phyloP scores from a whole-genome alignment of 2,329 filamentous ascomycete genomes.

The Sphaerulina vaccinii region DNA sequence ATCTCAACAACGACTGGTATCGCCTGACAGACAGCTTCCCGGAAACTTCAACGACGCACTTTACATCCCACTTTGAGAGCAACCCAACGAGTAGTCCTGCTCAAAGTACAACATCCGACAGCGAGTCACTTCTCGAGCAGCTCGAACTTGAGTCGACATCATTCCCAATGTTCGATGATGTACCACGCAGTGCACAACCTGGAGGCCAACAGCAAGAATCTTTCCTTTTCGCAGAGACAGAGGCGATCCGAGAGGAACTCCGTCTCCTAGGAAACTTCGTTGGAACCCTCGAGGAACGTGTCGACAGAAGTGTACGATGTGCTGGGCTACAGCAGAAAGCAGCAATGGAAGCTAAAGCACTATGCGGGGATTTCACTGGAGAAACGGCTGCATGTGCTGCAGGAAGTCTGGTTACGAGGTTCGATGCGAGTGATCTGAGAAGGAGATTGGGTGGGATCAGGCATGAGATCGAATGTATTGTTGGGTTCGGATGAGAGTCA shows the following conservation, averaged over 20 bases:
- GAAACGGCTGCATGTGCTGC: neutral
- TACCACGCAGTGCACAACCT: no score
- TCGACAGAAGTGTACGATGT: neutral
- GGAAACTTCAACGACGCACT: neutral
- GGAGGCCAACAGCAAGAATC: conserved; percentile 2
- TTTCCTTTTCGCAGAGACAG: conserved; percentile 16
- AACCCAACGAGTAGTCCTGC: no score
- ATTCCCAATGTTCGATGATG: no score
- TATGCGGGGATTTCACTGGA: neutral
- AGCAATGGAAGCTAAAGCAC: neutral
- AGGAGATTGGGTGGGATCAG: conserved; percentile 7
- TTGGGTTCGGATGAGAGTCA: conserved; percentile 15
- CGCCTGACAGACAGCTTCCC: conserved; percentile 1
- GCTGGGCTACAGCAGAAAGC: neutral
- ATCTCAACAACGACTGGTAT: conserved; percentile 3
- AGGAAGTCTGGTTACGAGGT: conserved; percentile 7
- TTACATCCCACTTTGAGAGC: neutral
- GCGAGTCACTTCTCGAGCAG: no score
- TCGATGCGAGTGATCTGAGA: conserved; percentile 12
- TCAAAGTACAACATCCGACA: no score
- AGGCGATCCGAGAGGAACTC: conserved; percentile 18
- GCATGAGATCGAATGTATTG: conserved; percentile 16
- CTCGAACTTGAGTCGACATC: no score
- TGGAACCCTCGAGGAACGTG: conserved; percentile 13
- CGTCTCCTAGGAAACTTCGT: conserved; percentile 15